phyloP scores from a whole-genome alignment of 164 flowering plant species.

The Kingdonia uniflora region DNA sequence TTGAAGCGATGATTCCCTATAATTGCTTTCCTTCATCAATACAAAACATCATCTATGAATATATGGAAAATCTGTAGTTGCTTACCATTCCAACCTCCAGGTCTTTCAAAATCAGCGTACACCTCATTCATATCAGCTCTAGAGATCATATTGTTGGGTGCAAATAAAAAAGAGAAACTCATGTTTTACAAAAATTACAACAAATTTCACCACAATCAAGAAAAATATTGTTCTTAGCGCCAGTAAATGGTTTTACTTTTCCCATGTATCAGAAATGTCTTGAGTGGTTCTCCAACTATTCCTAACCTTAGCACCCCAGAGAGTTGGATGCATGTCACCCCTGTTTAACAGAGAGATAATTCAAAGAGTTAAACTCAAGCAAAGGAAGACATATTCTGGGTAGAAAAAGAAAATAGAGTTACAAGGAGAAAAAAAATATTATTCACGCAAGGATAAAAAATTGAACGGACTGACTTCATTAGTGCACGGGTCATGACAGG shows the following conservation, averaged over 20 bases:
- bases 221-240: too few relatives aligned
- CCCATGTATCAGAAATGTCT: constrained; percentile 57
- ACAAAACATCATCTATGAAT: too few relatives aligned
- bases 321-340: constrained; percentile 64
- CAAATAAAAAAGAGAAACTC: too few relatives aligned
- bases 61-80: constrained; percentile 2
- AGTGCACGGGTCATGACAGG: constrained; percentile 57
- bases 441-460: constrained; percentile 66
- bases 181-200: too few relatives aligned
- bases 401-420: too few relatives aligned
- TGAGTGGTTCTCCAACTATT: constrained; percentile 76
- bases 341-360: too few relatives aligned
- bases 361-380: constrained; percentile 14
- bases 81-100: constrained; percentile 96
- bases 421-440: too few relatives aligned
- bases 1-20: too few relatives aligned
- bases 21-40: too few relatives aligned
- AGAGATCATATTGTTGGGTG: constrained; percentile 45
- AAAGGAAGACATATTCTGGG: constrained; percentile 14
- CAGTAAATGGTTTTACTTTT: constrained; percentile 17
- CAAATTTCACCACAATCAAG: too few relatives aligned
- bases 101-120: constrained; percentile 65
- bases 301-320: constrained; percentile 50
- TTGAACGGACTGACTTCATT: constrained; percentile 47
- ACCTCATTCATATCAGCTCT: constrained; percentile 72